phyloP scores from a whole-genome alignment of 1,284 basidiomycete species.

The Rhodotorula sp. region DNA sequence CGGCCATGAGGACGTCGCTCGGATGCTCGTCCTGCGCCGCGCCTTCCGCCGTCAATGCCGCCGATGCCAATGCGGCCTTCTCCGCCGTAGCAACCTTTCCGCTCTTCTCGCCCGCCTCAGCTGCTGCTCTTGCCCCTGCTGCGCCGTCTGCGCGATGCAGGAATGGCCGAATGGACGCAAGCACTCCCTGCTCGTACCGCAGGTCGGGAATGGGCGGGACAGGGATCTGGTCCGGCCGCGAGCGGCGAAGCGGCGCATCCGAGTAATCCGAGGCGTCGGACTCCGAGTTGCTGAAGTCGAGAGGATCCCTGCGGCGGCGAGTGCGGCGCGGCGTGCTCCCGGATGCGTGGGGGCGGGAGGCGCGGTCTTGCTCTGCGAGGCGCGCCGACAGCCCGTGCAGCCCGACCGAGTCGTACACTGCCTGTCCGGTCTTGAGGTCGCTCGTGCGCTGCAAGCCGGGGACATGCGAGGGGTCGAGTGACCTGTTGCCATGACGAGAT shows the following conservation, averaged over 20 bases:
- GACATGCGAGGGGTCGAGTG: constrained; percentile 15
- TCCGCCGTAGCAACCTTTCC: constrained; percentile 10
- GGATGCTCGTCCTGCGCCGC: not conserved
- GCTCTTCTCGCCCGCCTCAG: constrained; percentile 3
- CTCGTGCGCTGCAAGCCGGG: constrained; percentile 15
- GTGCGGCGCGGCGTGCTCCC: no score
- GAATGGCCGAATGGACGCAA: constrained; percentile 29
- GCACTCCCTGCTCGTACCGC: constrained; percentile 20
- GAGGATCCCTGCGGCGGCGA: no score
- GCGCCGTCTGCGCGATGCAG: constrained; percentile 14
- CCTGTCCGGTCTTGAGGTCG: constrained; percentile 7
- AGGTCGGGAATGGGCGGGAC: constrained; percentile 17
- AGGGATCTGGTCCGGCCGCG: not conserved
- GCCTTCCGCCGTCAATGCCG: constrained; percentile 14
- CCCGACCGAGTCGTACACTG: constrained; percentile 15
- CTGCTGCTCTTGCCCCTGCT: not conserved
- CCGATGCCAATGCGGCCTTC: constrained; percentile 15
- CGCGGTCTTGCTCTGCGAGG: constrained; percentile 10
- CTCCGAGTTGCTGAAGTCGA: not conserved
- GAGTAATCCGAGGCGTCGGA: not conserved
- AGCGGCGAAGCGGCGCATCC: not conserved
- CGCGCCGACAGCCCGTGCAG: constrained; percentile 6
- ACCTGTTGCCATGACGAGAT: not conserved
- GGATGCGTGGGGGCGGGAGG: not conserved
- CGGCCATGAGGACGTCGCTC: constrained; percentile 27